A percentile compares a stretch with the other conserved stretches of the same genome.
Conservation (phyloP, 306 rosid species). For the Astragalus glycyphyllos region DNA sequence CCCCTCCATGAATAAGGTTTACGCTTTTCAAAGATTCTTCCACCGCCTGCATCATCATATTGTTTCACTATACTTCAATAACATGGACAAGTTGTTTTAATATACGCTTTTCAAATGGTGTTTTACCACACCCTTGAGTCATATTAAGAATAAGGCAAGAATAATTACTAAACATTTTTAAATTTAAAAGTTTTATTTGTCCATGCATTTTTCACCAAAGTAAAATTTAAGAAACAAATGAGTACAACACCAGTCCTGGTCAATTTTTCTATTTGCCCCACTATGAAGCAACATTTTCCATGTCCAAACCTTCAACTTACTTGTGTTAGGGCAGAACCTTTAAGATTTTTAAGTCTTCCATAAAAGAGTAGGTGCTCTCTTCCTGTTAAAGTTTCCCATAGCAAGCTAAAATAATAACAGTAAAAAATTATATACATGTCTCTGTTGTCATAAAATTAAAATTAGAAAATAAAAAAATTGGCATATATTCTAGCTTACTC, state of each 20-base stretch:
- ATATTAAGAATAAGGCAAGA: neutral
- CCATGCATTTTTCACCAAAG: neutral
- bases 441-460: neutral
- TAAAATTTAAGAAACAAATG: neutral
- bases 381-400: conserved; percentile 87
- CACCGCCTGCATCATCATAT: conserved; percentile 73
- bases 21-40: conserved; percentile 87
- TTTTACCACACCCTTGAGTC: neutral
- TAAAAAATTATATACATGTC: neutral
- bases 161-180: conserved; percentile 4
- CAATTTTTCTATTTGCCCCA: neutral
- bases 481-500: conserved; percentile 62
- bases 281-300: neutral
- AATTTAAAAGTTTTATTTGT: neutral
- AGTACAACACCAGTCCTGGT: neutral
- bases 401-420: conserved; percentile 60
- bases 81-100: neutral
- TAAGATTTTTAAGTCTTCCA: conserved; percentile 91
- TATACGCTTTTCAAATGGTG: conserved; percentile 56
- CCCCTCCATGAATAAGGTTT: conserved; percentile 81
- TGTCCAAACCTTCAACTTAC: conserved; percentile 53
- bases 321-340: conserved; percentile 69
- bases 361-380: conserved; percentile 89
- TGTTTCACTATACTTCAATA: neutral
- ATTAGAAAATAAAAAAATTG: neutral